phyloP scores from a whole-genome alignment of 371 early-diverging fungal genomes.

The Vittaforma corneae region DNA sequence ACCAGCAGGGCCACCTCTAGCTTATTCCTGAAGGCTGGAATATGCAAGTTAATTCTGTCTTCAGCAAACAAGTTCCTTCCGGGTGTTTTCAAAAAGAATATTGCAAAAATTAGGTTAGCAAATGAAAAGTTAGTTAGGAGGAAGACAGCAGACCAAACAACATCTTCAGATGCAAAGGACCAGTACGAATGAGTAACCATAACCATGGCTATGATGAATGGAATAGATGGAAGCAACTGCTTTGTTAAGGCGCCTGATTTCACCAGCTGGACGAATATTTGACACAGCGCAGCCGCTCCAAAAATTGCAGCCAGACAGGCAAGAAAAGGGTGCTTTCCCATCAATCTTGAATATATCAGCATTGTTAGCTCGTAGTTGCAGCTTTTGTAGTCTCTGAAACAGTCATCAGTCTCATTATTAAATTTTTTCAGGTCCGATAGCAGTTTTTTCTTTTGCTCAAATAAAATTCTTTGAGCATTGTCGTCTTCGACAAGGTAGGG shows the following conservation, averaged over 20 bases:
- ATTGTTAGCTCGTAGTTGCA: background rate
- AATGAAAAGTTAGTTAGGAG: background rate
- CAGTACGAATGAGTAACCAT: conserved; percentile 10
- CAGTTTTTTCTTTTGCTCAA: conserved; percentile 15
- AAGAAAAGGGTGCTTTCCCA: background rate
- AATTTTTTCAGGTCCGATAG: background rate
- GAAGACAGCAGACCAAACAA: conserved; percentile 6
- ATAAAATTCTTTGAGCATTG: conserved; percentile 11
- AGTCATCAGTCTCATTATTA: background rate
- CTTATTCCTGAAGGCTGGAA: background rate
- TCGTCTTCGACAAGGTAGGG: conserved; percentile 34
- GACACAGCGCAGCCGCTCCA: background rate
- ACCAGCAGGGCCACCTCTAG: background rate
- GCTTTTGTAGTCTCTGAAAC: background rate
- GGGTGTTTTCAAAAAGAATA: background rate
- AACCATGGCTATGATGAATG: conserved; percentile 8
- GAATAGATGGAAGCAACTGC: background rate
- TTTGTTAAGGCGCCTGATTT: no score
- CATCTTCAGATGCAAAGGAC: conserved; percentile 5
- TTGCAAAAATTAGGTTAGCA: background rate
- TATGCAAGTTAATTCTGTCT: background rate
- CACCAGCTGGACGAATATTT: background rate
- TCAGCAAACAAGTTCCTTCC: background rate
- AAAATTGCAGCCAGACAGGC: background rate
- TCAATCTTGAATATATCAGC: conserved; percentile 5